Evolutionary conservation across 2,329 filamentous ascomycete genomes (phyloP).

Genomic region (Fusarium sp.): DNA sequence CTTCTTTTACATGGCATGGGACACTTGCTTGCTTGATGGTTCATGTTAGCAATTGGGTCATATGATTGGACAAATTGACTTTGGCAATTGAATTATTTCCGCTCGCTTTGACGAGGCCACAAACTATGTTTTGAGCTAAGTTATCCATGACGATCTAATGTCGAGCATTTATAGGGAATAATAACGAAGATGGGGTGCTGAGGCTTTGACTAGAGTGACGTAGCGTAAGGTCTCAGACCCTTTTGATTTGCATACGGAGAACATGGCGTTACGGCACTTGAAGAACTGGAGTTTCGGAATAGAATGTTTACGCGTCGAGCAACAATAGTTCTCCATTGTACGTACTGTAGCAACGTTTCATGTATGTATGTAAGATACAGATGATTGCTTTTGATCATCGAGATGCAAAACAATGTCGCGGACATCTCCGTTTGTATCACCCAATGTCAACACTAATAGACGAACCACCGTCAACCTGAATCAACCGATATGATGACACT

Average conservation of each 20-base stretch:
- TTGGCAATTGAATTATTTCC: constrained; percentile 1
- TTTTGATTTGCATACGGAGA: constrained; percentile 1
- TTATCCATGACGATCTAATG: constrained; percentile 15
- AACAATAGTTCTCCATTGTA: neutral
- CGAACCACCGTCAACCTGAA: constrained; percentile 19
- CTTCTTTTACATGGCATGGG: neutral
- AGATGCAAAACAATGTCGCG: neutral
- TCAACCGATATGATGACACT: constrained; percentile 8
- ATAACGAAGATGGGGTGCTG: neutral
- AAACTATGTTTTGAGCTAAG: neutral
- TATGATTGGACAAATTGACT: constrained; percentile 36
- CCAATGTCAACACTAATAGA: constrained; percentile 11
- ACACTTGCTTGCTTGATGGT: constrained; percentile 1
- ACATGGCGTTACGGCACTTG: constrained; percentile 2
- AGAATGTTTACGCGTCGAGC: neutral
- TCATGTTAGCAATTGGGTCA: constrained; percentile 35
- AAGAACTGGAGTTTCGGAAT: neutral
- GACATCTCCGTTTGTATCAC: constrained; percentile 20
- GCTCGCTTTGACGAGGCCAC: constrained; percentile 7
- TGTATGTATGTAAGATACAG: neutral
- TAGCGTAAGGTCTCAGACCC: constrained; percentile 34
- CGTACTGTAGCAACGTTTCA: neutral
- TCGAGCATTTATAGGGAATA: neutral
- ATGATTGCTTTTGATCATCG: neutral
- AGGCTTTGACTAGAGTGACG: constrained; percentile 10